Evolutionary conservation across 2,329 filamentous ascomycete species (phyloP), one percentile per base, ranked within the genome.

Genomic region (Penicillium brevicompactum): DNA sequence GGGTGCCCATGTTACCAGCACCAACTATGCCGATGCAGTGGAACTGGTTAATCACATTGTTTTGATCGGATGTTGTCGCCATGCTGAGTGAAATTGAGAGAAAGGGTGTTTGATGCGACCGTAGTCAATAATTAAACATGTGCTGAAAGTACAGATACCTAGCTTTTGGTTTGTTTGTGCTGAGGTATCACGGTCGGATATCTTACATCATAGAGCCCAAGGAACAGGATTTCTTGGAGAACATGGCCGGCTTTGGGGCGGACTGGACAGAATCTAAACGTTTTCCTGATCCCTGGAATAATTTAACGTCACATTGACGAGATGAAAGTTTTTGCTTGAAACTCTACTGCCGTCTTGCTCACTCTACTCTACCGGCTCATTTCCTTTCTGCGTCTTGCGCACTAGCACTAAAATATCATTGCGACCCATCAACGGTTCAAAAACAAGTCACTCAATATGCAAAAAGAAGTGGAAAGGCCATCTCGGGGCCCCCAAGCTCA

Each of bases 1-100:
- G 74, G 30, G 73, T 73, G 45, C 73, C 73, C 72, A 76, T 75
- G 51, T 70, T 74, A 11, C 73, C 73, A 49, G 68, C 71, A 30
- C 73, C 73, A 38, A 74, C 72, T 32, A 75, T 65, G 37, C 72
- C 73, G 46, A 75, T 74, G 49, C 63, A 65, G 45, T 72, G 69
- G 61, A 73, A 21, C 40, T 42, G 40, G 5, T 42, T 42, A 10
- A 42, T 6, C 9, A 18, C 40, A 18, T 42, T 75, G 40, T 59
- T 61, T 46, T 70, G 57, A 16, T 63, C 49, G 44, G 66, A 60
- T 22, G 62, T 43, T 32, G 45, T 42, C 18, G 40, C 10, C 16
- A 42, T 21, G 40, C 4, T 42, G 14, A 18, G 16, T 42, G 3
- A 42, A 10, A 21, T 2, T 11, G 16, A 42, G n/a, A 42, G 16